These are phyloP conservation scores for Macrotyloma uniflorum DNA, from an alignment of 306 rosid species.

Conservation along the genomic window DNA sequence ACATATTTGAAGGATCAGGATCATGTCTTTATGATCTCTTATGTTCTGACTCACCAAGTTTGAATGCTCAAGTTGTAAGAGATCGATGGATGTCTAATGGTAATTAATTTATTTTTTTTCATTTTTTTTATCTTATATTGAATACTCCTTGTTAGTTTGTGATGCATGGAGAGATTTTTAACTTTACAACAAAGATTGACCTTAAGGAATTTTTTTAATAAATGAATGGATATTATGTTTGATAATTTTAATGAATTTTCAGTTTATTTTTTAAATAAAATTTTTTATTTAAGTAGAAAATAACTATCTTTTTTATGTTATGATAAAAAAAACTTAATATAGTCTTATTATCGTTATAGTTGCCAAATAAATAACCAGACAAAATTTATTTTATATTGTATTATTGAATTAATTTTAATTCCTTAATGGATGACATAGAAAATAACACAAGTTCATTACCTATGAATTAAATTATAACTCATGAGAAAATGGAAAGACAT, in stretches of 20 bases:
- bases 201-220: not conserved
- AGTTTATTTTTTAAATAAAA: not conserved
- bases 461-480: no score
- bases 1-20: no score
- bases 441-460: no score
- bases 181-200: not conserved
- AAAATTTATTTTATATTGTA: no score
- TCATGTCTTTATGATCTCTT: conserved; percentile 82
- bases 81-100: conserved; percentile 50
- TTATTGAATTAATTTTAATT: no score
- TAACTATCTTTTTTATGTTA: not conserved
- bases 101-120: conserved; percentile 33
- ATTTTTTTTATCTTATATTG: not conserved
- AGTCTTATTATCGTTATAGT: not conserved
- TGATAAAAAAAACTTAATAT: no score
- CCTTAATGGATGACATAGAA: no score
- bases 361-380: not conserved
- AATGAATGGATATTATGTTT: not conserved
- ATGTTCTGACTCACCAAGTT: conserved; percentile 60
- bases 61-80: conserved; percentile 47
- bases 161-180: not conserved
- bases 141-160: not conserved
- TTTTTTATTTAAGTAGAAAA: not conserved
- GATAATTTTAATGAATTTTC: not conserved
- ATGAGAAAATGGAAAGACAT: no score